These are phyloP conservation scores for Odonthalia washingtoniensis DNA, from an alignment of 31 red algal species.

Conservation along the genomic window DNA sequence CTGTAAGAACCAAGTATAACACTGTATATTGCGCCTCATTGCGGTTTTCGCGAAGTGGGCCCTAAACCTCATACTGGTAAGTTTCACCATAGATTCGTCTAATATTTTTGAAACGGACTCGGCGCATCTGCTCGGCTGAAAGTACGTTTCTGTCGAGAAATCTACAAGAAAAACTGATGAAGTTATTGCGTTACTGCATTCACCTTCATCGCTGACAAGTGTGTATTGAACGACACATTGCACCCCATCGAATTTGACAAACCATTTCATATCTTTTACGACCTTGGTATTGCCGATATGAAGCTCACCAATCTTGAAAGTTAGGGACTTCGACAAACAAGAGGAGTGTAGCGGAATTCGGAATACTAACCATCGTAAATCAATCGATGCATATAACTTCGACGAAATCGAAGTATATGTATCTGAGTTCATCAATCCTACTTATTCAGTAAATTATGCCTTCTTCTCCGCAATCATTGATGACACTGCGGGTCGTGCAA, in stretches of 20 bases:
- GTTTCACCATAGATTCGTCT: no score
- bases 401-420: neutral
- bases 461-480: conserved; percentile 28
- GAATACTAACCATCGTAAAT: conserved; percentile 34
- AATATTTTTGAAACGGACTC: no score
- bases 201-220: neutral
- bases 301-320: conserved; percentile 1
- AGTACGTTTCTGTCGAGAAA: conserved; percentile 17
- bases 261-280: neutral
- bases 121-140: neutral
- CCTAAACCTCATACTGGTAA: neutral
- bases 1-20: no score
- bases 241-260: conserved; percentile 1
- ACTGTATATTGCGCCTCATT: conserved; percentile 88
- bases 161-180: conserved; percentile 54
- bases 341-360: conserved; percentile 66
- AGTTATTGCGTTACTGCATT: neutral
- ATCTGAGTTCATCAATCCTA: no score
- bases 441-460: neutral
- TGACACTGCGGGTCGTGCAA: conserved; percentile 40
- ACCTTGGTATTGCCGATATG: no score
- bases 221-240: conserved; percentile 53
- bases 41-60: conserved; percentile 6
- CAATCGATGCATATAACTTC: conserved; percentile 36
- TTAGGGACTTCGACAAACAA: conserved; percentile 59